Percentiles rank a stretch among this genome's conserved stretches.
Evolutionary conservation across 169 alveolate species (phyloP).

Genomic region (Perkinsus chesapeaki): DNA sequence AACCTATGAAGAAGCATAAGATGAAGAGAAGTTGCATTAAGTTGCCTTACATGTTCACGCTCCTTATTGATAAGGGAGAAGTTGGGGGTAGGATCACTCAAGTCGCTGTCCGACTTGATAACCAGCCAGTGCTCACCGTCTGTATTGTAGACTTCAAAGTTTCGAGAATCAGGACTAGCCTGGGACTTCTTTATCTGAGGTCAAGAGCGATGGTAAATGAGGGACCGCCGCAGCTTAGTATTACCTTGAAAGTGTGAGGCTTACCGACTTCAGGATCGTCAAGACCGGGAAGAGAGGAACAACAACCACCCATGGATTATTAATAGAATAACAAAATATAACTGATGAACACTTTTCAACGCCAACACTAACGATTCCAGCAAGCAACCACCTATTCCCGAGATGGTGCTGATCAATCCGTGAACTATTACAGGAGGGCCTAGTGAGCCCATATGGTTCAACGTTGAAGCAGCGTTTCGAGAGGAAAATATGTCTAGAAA

Average conservation of each 20-base stretch:
- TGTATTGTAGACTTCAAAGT: not conserved
- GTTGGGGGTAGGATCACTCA: not conserved
- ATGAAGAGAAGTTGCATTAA: not conserved
- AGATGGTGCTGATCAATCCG: too few relatives aligned
- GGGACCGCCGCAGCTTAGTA: not conserved
- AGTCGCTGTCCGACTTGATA: not conserved
- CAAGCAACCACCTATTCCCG: too few relatives aligned
- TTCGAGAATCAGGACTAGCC: not conserved
- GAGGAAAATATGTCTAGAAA: not conserved
- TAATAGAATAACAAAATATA: not conserved
- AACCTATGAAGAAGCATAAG: not conserved
- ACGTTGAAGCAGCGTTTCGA: too few relatives aligned
- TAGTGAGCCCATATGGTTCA: too few relatives aligned
- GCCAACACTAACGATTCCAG: too few relatives aligned
- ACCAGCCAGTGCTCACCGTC: not conserved
- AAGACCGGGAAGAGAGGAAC: not conserved
- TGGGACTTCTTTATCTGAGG: not conserved
- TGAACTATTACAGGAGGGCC: too few relatives aligned
- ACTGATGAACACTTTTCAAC: not conserved
- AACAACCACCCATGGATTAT: not conserved
- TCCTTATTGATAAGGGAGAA: not conserved
- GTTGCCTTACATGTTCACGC: not conserved
- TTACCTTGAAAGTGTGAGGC: constrained; percentile 4
- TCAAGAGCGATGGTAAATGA: not conserved
- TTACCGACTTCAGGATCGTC: not conserved